Evolutionary conservation across 257 asterid species (phyloP), one percentile per base, ranked within the genome.

Genomic region (Euphrasia confusa): DNA sequence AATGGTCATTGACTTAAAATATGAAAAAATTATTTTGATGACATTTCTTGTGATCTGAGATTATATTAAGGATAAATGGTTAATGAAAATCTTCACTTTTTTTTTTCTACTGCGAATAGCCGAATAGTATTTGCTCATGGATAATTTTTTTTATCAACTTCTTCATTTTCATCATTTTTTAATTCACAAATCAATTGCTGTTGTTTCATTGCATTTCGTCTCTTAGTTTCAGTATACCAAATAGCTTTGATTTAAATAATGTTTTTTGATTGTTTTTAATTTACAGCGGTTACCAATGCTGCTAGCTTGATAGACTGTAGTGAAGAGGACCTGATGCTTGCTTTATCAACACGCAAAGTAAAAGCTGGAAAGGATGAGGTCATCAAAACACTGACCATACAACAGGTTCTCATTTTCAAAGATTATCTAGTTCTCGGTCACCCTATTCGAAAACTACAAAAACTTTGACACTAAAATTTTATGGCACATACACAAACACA

Each of bases 281-380:
- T 65, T 78, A 77, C 95, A 92, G 99, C 99, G 75, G 80, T 87
- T 60, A 71, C 74, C 74, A 84, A 79, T 78, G 89, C 94, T 78
- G 89, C 94, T 67, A 69, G 74, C 79, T 77, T 89, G 83, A 76
- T 93, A 56, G 97, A 96, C 71, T 93, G 99, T 76, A 79, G 71
- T 72, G 78, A 77, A 68, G 73, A 72, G 66, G 92, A 85, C 68
- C 85, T 93, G 72, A 73, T 79, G 64, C 83, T 70, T 73, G 83
- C 83, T 74, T 74, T 93, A 72, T 85, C 99, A 60, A 83, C 95
- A 63, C 79, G 76, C 42, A 76, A 66, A 75, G 72, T 93, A 75
- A 87, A 77, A 67, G 90, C 82, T 11, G 89, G 93, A 66, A 93
- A 77, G 74, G 95, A 89, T 61, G 79, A 73, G 67, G 84, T 85